Evolutionary conservation across 2,329 filamentous ascomycete genomes (phyloP).

Genomic region (Tolypocladium pustulatum): DNA sequence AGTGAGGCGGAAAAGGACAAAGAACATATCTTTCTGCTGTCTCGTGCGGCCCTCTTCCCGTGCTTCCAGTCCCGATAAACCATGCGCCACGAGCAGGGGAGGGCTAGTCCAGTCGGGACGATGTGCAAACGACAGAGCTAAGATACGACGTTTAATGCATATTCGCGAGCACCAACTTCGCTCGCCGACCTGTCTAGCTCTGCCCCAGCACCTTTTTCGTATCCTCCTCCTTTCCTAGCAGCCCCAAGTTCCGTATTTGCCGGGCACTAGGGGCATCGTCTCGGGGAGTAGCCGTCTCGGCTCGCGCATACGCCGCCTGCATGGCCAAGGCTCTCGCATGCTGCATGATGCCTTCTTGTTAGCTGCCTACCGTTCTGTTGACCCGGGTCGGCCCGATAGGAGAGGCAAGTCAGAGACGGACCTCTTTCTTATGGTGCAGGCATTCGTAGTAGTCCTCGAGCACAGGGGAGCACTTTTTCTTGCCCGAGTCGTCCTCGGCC

Average conservation of each 20-base stretch:
- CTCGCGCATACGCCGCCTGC: slow-evolving; percentile 76
- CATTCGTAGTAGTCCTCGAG: slow-evolving; percentile 99
- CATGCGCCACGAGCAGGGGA: not conserved
- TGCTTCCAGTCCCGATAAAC: not conserved
- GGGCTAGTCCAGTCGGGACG: not conserved
- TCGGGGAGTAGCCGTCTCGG: slow-evolving; percentile 62
- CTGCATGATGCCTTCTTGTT: slow-evolving; percentile 32
- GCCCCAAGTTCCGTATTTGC: slow-evolving; percentile 77
- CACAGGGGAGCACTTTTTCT: slow-evolving; percentile 74
- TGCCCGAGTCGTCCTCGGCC: slow-evolving; percentile 66
- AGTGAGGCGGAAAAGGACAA: not conserved
- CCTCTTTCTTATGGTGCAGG: slow-evolving; percentile 98
- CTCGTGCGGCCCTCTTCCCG: not conserved
- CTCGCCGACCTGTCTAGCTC: slow-evolving; percentile 9
- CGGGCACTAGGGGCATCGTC: slow-evolving; percentile 74
- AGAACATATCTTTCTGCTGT: not conserved
- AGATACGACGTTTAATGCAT: not conserved
- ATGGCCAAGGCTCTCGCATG: slow-evolving; percentile 67
- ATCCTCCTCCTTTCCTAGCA: slow-evolving; percentile 77
- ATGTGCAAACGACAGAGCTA: not conserved
- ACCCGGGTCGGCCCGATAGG: not conserved
- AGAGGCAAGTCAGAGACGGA: slow-evolving; percentile 29
- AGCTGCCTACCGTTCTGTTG: not conserved
- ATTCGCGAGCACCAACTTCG: not conserved
- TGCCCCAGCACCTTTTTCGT: slow-evolving; percentile 47